A percentile compares a stretch with the other conserved stretches of the same genome.
Evolutionary conservation across 192 early-diverging fungal species (phyloP).

Genomic region (Radiomyces spectabilis): DNA sequence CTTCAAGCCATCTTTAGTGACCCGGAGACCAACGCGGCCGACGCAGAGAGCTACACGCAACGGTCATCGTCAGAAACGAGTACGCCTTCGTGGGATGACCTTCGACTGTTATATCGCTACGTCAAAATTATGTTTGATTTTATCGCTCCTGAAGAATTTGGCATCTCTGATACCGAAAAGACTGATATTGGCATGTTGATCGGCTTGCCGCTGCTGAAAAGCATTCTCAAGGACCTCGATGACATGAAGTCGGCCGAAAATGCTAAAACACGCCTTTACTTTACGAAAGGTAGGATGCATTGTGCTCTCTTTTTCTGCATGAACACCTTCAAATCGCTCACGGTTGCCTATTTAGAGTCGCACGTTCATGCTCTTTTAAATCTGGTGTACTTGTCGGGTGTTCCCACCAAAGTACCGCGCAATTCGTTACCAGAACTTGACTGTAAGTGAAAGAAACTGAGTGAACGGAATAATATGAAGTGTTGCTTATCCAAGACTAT

Average conservation of each 20-base stretch:
- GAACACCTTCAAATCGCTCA: too few relatives aligned
- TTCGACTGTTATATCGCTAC: constrained; percentile 68
- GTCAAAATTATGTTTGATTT: constrained; percentile 89
- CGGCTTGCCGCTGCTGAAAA: constrained; percentile 65
- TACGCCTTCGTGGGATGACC: not conserved
- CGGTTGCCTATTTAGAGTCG: constrained; percentile 62
- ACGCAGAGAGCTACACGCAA: not conserved
- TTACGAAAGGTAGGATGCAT: constrained; percentile 90
- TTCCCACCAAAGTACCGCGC: constrained; percentile 62
- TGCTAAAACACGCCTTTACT: constrained; percentile 78
- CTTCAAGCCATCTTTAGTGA: constrained; percentile 64
- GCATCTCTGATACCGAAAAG: constrained; percentile 77
- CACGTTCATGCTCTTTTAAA: constrained; percentile 93
- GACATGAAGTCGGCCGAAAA: constrained; percentile 39
- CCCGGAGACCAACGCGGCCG: constrained; percentile 2
- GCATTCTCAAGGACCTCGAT: constrained; percentile 73
- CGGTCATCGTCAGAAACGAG: too few relatives aligned
- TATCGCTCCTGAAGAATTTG: constrained; percentile 91
- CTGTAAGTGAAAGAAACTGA: constrained; percentile 46
- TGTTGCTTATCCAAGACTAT: not conserved
- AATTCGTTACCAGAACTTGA: constrained; percentile 81
- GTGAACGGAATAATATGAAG: not conserved
- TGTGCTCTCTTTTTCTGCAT: too few relatives aligned
- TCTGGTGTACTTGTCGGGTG: constrained; percentile 78
- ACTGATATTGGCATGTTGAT: constrained; percentile 79